Conservation (phyloP, 2,329 filamentous ascomycete genomes). For the Pseudogymnoascus sp. region DNA sequence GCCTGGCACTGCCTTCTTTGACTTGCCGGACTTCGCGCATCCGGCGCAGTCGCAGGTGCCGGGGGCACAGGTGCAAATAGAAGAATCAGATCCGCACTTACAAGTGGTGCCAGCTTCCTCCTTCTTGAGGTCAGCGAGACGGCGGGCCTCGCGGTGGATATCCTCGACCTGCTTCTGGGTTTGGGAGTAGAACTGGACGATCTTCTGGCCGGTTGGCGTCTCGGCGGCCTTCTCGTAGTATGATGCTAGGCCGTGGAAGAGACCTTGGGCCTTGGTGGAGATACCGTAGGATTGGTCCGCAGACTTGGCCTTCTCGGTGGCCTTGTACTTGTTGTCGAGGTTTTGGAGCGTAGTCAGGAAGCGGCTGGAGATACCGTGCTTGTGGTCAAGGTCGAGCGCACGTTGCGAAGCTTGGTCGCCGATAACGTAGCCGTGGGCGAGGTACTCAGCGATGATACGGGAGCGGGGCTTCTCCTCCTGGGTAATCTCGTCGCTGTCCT, state of each 20-base stretch:
- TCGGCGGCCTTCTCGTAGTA: slow-evolving; percentile 93
- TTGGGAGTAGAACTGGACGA: slow-evolving; percentile 81
- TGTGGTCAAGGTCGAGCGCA: slow-evolving; percentile 80
- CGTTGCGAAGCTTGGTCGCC: slow-evolving; percentile 65
- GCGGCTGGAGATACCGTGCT: slow-evolving; percentile 75
- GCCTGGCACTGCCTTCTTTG: slow-evolving; percentile 29
- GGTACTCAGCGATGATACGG: slow-evolving; percentile 91
- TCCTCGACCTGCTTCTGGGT: slow-evolving; percentile 86
- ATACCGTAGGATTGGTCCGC: slow-evolving; percentile 83
- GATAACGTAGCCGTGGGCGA: slow-evolving; percentile 87
- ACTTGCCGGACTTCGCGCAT: slow-evolving; percentile 36
- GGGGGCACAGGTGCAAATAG: slow-evolving; percentile 34
- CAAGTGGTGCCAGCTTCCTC: slow-evolving; percentile 48
- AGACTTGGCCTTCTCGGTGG: slow-evolving; percentile 76
- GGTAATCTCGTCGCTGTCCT: slow-evolving; percentile 63
- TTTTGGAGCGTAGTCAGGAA: slow-evolving; percentile 72
- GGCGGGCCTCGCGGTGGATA: slow-evolving; percentile 83
- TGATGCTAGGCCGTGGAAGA: slow-evolving; percentile 61
- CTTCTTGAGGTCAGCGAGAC: slow-evolving; percentile 83
- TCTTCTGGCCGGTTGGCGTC: slow-evolving; percentile 81
- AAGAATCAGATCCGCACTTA: slow-evolving; percentile 30
- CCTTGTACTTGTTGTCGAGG: slow-evolving; percentile 82
- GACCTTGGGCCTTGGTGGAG: slow-evolving; percentile 60
- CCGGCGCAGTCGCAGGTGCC: slow-evolving; percentile 36
- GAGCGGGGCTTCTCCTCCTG: slow-evolving; percentile 97